Percentiles rank a stretch among this genome's conserved stretches.
Conservation (phyloP, 352 stramenopile species). For the Globisporangium megalacanthum region DNA sequence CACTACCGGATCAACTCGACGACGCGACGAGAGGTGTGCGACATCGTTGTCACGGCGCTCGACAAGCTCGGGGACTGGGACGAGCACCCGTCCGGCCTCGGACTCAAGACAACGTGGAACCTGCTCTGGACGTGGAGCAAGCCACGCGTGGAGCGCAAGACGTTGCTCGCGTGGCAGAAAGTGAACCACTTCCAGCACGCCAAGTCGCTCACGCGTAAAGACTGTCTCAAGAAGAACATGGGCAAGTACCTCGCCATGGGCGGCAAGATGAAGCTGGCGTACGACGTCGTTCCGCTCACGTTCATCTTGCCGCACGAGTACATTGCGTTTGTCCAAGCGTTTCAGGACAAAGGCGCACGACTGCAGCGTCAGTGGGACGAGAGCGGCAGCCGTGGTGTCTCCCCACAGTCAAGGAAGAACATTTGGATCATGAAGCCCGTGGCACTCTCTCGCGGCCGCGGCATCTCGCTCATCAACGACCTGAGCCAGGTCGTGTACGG, state of each 20-base stretch:
- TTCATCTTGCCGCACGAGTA: constrained; percentile 94
- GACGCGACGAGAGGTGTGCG: constrained; percentile 67
- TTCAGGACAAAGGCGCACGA: constrained; percentile 40
- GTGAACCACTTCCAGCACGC: constrained; percentile 94
- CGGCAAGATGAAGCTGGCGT: constrained; percentile 50
- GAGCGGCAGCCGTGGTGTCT: not conserved
- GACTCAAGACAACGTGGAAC: constrained; percentile 89
- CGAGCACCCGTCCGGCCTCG: constrained; percentile 67
- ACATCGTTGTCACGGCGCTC: constrained; percentile 73
- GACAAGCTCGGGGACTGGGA: constrained; percentile 58
- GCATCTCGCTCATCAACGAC: constrained; percentile 91
- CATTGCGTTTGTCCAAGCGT: constrained; percentile 84
- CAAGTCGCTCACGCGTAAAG: constrained; percentile 90
- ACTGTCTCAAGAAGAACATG: constrained; percentile 89
- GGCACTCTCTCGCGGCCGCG: constrained; percentile 85
- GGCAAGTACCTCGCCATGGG: constrained; percentile 54
- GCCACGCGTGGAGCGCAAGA: constrained; percentile 71
- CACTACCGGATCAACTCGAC: constrained; percentile 84
- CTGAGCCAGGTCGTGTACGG: constrained; percentile 86
- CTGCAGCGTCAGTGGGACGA: constrained; percentile 8
- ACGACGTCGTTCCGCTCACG: constrained; percentile 90
- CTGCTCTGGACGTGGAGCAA: constrained; percentile 91
- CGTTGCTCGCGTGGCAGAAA: constrained; percentile 89
- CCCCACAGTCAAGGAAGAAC: constrained; percentile 37
- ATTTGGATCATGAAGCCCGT: constrained; percentile 96